Evolutionary conservation across 371 early-diverging fungal genomes (phyloP).

Genomic region (Actinomucor elegans): DNA sequence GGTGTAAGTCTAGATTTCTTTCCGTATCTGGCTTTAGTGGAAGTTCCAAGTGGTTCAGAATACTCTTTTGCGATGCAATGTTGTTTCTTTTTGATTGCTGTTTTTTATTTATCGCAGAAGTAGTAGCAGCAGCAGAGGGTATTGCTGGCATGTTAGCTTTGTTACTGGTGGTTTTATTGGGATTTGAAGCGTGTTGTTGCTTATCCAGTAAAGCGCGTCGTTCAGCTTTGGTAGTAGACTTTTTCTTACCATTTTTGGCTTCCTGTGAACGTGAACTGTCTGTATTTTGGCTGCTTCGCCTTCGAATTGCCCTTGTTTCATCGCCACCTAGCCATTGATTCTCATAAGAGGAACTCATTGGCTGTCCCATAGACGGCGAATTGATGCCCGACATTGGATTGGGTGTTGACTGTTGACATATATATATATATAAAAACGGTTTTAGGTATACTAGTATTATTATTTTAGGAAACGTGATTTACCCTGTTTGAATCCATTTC

Average conservation of each 20-base stretch:
- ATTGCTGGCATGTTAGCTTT: too few species aligned
- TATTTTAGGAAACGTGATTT: too few species aligned
- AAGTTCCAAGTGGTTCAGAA: slow-evolving; percentile 60
- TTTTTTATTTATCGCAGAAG: slow-evolving; percentile 2
- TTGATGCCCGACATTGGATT: too few species aligned
- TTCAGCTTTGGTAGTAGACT: slow-evolving; percentile 70
- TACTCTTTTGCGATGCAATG: slow-evolving; percentile 34
- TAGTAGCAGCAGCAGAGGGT: slow-evolving; percentile 17
- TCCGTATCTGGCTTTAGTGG: slow-evolving; percentile 48
- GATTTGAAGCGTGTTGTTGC: slow-evolving; percentile 55
- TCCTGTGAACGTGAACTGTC: background rate
- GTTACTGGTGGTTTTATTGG: too few species aligned
- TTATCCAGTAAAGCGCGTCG: slow-evolving; percentile 75
- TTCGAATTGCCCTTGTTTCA: background rate
- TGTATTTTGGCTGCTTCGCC: background rate
- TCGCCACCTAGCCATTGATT: slow-evolving; percentile 10
- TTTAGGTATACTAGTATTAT: too few species aligned
- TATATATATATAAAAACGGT: too few species aligned
- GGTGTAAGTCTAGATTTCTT: slow-evolving; percentile 72
- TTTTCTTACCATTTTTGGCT: background rate
- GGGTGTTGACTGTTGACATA: too few species aligned
- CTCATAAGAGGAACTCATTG: slow-evolving; percentile 25
- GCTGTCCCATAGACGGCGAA: slow-evolving; percentile 23
- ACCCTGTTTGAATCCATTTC: too few species aligned
- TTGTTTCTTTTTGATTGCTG: slow-evolving; percentile 26